Percentiles rank a stretch among this genome's conserved stretches.
Evolutionary conservation across 2,329 filamentous ascomycete genomes (phyloP).

Genomic region (Epichloe festucae): DNA sequence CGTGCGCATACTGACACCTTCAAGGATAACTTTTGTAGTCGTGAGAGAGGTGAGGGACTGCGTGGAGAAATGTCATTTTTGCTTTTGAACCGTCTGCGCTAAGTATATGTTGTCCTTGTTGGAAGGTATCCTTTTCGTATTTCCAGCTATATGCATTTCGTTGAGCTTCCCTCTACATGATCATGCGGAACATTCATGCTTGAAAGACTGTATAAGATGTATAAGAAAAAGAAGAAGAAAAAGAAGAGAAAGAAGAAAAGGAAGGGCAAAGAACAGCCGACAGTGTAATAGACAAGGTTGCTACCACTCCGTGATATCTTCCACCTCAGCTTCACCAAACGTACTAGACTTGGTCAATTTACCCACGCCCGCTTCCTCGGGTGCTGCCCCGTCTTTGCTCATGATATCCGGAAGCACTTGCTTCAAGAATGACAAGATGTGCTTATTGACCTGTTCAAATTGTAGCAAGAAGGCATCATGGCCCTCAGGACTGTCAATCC

Average conservation of each 20-base stretch:
- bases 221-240: too few species aligned
- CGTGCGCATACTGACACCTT: too few species aligned
- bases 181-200: background rate
- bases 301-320: conserved; percentile 92
- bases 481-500: conserved; percentile 86
- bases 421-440: conserved; percentile 72
- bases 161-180: background rate
- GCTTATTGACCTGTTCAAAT: conserved; percentile 90
- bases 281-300: background rate
- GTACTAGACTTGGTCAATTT: conserved; percentile 73
- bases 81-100: background rate
- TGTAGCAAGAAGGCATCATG: conserved; percentile 94
- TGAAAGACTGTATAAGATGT: background rate
- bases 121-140: background rate
- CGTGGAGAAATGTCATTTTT: background rate
- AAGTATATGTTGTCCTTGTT: background rate
- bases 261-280: background rate
- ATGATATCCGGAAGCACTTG: conserved; percentile 83
- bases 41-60: background rate
- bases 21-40: too few species aligned
- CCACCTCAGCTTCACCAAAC: conserved; percentile 90
- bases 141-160: background rate
- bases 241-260: background rate
- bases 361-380: conserved; percentile 40
- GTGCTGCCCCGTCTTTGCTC: conserved; percentile 41